Evolutionary conservation across 2,329 filamentous ascomycete species (phyloP), one percentile per base, ranked within the genome.

Genomic region (Penicillium sp.): DNA sequence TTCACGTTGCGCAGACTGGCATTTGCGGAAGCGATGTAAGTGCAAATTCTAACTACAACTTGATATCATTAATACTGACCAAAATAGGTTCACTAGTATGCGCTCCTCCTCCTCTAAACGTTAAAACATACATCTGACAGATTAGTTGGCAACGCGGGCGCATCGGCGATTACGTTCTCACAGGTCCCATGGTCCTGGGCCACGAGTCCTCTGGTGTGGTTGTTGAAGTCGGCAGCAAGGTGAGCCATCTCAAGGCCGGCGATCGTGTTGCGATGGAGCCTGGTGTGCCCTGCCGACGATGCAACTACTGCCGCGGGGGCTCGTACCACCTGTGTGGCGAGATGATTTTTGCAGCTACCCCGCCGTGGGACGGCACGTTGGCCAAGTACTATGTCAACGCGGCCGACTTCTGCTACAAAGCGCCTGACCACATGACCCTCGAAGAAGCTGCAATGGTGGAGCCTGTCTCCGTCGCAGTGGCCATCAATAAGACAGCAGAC

Each of bases 401-500:
- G 0, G 69, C 72, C 0, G 79, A 81, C 62, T 83, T 72, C 60
- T 76, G 75, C 59, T 80, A 81, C 58, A 70, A 69, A 1, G 65
- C 83, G 2, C 77, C 79, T 0, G 66, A 68, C 0, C 68, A 76
- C 49, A 71, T 83, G 54, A 69, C 68, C 2, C 64, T 80, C 40
- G 79, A 83, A 57, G 77, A 82, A 20, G 81, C 77, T 1, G 81
- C 81, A 0, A 65, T 83, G 6, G 74, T 81, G 1, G 81, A 84
- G 64, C 81, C 81, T 0, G 67, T 81, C 0, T 75, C 80, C 0
- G 79, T 83, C 0, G 80, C 80, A 0, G 77, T 81, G 3, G 75
- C 80, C 50, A 78, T 79, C 7, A 72, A 65, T 59, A 75, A 74
- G 48, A 67, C 73, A 1, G 78, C 75, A 0, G 67, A 75, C 0